Evolutionary conservation across 352 stramenopile genomes (phyloP), one percentile per base, ranked within the genome.

Genomic region (Elongisporangium prolatum): DNA sequence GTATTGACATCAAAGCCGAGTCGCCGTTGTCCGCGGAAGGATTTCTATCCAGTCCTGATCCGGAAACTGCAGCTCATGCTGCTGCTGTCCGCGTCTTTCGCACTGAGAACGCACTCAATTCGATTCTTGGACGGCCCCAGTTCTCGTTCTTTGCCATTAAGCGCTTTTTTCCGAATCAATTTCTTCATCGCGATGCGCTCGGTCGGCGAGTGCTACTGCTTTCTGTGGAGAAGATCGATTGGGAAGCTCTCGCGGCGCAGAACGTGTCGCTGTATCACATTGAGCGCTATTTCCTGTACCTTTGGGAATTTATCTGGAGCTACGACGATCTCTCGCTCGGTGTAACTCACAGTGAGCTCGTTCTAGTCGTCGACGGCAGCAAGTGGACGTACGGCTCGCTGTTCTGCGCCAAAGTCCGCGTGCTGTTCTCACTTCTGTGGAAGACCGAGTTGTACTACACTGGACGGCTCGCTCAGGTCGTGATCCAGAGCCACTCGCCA

Each of bases 231-330:
- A 25, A 37, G 2, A 56, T 65, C 1, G 55, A 72, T 44, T 63
- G 63, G 38, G 34, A 54, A 13, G 57, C 48, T 10, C 51, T 79
- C 11, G 48, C 54, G 20, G 24, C 37, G 2, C 62, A 74, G 55
- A 72, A 76, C 20, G 28, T 79, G 16, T 72, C 65, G 4, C 50
- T 49, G 21, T 71, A 68, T 50, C 64, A 74, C 21, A 49, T 79
- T 22, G 57, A 56, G 11, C 68, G 71, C 21, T 69, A 74, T 38
- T 76, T 76, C 49, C 38, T 79, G 38, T 79, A 72, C 60, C n/a
- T 79, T n/a, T 74, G 65, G 61, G 71, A 79, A 51, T 79, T 72
- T 49, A 76, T 79, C 25, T 79, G 71, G 71, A 79, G 68, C 51
- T 79, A 79, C 40, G 54, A 71, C 21, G 71, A 78, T 37, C 25